Conservation (phyloP, 176 grass and related monocot genomes). For the Carex pumila region DNA sequence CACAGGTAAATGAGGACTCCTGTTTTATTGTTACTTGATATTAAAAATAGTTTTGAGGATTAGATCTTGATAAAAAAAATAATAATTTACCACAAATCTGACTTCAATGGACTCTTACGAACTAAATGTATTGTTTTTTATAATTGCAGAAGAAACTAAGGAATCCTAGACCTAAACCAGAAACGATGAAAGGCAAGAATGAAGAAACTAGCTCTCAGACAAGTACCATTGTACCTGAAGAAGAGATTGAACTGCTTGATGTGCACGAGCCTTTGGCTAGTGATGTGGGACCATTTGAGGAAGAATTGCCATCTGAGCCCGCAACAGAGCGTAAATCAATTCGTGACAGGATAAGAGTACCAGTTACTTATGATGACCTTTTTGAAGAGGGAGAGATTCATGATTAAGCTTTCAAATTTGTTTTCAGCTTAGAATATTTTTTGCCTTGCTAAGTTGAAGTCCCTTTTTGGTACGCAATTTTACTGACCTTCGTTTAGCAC, state of each 20-base stretch:
- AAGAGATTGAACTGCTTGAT: conserved; percentile 30
- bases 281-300: conserved; percentile 9
- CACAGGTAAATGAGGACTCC: not conserved
- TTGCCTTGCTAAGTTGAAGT: not conserved
- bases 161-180: conserved; percentile 33
- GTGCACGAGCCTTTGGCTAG: conserved; percentile 35
- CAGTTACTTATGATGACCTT: conserved; percentile 78
- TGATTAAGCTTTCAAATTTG: conserved; percentile 16
- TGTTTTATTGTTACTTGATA: not conserved
- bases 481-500: not conserved
- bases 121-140: conserved; percentile 16
- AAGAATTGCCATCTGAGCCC: conserved; percentile 16
- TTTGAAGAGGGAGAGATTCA: conserved; percentile 93
- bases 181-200: conserved; percentile 29
- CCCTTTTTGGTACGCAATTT: not conserved
- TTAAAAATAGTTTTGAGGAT: not conserved
- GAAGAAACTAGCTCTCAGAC: conserved; percentile 56
- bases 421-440: conserved; percentile 5
- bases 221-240: conserved; percentile 37
- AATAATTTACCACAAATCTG: not conserved
- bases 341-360: conserved; percentile 62
- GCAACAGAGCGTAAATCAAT: conserved; percentile 44
- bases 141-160: conserved; percentile 78
- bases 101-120: not conserved
- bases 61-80: not conserved